A percentile compares a stretch with the other conserved stretches of the same genome.
phyloP scores from a whole-genome alignment of 176 grass and related monocot species.

The Musa acuminata region DNA sequence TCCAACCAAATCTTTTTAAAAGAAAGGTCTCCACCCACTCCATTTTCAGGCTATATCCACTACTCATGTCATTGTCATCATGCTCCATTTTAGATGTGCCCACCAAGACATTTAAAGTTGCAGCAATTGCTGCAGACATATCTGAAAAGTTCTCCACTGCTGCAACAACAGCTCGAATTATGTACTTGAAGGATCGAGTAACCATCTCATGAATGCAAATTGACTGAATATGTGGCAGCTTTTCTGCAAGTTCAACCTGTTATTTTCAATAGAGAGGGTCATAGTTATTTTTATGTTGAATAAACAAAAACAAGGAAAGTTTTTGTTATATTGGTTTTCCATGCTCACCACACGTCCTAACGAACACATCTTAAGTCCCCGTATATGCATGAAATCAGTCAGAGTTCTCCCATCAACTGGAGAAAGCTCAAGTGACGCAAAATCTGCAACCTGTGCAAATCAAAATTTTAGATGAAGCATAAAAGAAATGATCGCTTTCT shows the following conservation, averaged over 20 bases:
- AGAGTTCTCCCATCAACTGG: constrained; percentile 97
- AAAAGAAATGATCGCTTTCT: not conserved
- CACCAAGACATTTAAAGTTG: constrained; percentile 81
- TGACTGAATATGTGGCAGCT: constrained; percentile 95
- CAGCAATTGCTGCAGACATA: constrained; percentile 64
- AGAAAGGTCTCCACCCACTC: constrained; percentile 82
- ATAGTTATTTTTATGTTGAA: not conserved
- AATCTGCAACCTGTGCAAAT: constrained; percentile 74
- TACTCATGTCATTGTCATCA: constrained; percentile 28
- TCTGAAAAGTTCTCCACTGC: constrained; percentile 57
- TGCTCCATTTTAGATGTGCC: constrained; percentile 51
- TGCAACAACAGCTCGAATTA: constrained; percentile 84
- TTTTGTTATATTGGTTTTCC: not conserved
- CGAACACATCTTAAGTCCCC: constrained; percentile 85
- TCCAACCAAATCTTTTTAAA: constrained; percentile 77
- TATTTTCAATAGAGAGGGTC: constrained; percentile 16
- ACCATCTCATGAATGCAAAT: constrained; percentile 99
- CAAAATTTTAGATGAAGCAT: not conserved
- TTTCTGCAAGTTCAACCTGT: constrained; percentile 85
- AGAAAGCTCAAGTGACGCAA: constrained; percentile 98
- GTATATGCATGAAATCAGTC: constrained; percentile 98
- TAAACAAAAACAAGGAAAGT: not conserved
- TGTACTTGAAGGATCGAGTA: constrained; percentile 83
- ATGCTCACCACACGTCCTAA: constrained; percentile 74
- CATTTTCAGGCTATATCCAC: constrained; percentile 43